Conservation (phyloP, 2,329 filamentous ascomycete genomes). For the Phaeophleospora eucalypticola region DNA sequence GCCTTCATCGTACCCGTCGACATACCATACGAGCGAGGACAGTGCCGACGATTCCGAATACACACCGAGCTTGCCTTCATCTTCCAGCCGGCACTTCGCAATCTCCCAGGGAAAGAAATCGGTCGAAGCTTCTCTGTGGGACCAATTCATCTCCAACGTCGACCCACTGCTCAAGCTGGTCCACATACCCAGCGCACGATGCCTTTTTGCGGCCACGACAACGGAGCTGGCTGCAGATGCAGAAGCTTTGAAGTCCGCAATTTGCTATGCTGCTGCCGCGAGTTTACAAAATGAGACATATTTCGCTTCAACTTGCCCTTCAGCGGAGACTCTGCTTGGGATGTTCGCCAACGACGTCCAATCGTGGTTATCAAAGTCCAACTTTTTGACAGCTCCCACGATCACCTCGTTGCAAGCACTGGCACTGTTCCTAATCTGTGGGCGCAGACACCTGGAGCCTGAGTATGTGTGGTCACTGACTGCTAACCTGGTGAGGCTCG, state of each 20-base stretch:
- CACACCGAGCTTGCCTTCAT: too few species aligned
- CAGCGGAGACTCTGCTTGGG: constrained; percentile 4
- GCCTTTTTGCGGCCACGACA: constrained; percentile 13
- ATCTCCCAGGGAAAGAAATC: too few species aligned
- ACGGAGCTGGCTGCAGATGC: constrained; percentile 9
- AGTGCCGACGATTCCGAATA: too few species aligned
- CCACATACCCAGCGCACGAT: constrained; percentile 13
- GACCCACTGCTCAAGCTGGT: constrained; percentile 21
- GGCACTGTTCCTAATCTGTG: constrained; percentile 16
- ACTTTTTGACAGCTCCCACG: constrained; percentile 16
- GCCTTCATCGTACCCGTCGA: too few species aligned
- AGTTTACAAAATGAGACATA: neutral
- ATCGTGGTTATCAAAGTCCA: constrained; percentile 10
- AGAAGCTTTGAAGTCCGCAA: constrained; percentile 16
- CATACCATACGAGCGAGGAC: too few species aligned
- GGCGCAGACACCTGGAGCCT: constrained; percentile 11
- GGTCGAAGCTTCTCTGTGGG: too few species aligned
- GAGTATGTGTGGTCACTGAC: constrained; percentile 18
- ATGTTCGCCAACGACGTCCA: constrained; percentile 15
- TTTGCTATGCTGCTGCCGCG: constrained; percentile 20
- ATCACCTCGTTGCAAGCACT: constrained; percentile 17
- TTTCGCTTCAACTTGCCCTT: constrained; percentile 4
- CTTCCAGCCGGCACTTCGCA: too few species aligned
- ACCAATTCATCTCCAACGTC: constrained; percentile 16
- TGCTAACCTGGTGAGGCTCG: constrained; percentile 18